Evolutionary conservation across 1,139 yeast species (phyloP).

Genomic region (Torulaspora pretoriensis): DNA sequence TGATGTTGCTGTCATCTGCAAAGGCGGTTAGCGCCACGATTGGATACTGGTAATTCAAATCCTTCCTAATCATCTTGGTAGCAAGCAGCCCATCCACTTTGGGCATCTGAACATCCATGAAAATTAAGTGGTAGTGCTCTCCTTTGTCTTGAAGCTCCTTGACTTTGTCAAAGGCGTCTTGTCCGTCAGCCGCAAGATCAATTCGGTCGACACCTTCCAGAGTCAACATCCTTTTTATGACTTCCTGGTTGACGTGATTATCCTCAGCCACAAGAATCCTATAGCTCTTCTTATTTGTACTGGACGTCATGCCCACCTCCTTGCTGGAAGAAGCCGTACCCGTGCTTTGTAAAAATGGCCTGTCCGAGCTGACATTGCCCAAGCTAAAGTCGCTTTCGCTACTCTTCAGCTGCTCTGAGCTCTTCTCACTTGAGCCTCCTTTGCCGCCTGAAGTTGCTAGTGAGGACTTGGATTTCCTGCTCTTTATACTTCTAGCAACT

Average conservation of each 20-base stretch:
- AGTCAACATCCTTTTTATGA: slow-evolving; percentile 75
- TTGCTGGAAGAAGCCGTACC: slow-evolving; percentile 40
- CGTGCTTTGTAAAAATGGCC: slow-evolving; percentile 38
- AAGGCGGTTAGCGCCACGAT: slow-evolving; percentile 93
- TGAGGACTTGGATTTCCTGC: slow-evolving; percentile 22
- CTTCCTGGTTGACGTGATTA: slow-evolving; percentile 86
- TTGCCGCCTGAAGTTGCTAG: slow-evolving; percentile 15
- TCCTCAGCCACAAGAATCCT: slow-evolving; percentile 90
- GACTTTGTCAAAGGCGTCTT: slow-evolving; percentile 69
- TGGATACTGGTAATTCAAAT: slow-evolving; percentile 62
- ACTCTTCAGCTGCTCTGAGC: slow-evolving; percentile 4
- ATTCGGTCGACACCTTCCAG: slow-evolving; percentile 72
- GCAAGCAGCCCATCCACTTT: slow-evolving; percentile 82
- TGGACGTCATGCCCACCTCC: slow-evolving; percentile 16
- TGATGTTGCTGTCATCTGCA: slow-evolving; percentile 81
- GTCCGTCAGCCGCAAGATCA: slow-evolving; percentile 84
- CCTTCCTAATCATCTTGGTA: slow-evolving; percentile 64
- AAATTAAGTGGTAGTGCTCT: slow-evolving; percentile 61
- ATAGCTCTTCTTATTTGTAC: slow-evolving; percentile 34
- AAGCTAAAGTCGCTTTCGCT: slow-evolving; percentile 19
- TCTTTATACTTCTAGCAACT: slow-evolving; percentile 25
- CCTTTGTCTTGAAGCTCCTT: slow-evolving; percentile 42
- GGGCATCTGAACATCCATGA: slow-evolving; percentile 99
- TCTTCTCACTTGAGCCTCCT: slow-evolving; percentile 5
- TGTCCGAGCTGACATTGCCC: slow-evolving; percentile 29